phyloP scores from a whole-genome alignment of 2,329 filamentous ascomycete genomes.

The Thielaviopsis musarum region DNA sequence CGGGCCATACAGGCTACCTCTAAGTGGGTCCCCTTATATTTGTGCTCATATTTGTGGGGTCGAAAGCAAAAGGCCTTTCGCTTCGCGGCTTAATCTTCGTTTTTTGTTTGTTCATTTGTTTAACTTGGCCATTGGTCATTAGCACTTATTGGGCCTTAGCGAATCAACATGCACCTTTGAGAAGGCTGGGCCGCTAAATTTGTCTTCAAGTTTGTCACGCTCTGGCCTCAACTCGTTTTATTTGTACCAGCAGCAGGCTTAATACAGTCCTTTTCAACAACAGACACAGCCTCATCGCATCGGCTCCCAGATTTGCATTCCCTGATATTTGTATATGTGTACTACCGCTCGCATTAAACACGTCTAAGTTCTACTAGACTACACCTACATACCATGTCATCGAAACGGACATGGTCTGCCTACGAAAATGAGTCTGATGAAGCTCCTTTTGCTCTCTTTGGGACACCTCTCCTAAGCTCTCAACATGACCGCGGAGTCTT shows the following conservation, averaged over 20 bases:
- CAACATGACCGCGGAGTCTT: slow-evolving; percentile 80
- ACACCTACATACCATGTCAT: slow-evolving; percentile 38
- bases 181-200: background rate
- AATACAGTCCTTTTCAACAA: background rate
- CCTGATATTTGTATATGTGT: background rate
- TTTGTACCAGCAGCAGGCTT: too few species aligned
- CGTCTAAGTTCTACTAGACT: background rate
- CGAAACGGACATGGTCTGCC: slow-evolving; percentile 60
- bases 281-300: background rate
- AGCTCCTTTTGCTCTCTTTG: slow-evolving; percentile 63
- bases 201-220: background rate
- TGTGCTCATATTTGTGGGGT: too few species aligned
- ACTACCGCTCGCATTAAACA: background rate
- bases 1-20: background rate
- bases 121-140: background rate
- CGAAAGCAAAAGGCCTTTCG: background rate
- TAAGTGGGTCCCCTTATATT: background rate
- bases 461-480: slow-evolving; percentile 72
- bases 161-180: background rate
- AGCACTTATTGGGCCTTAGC: background rate
- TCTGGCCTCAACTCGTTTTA: background rate
- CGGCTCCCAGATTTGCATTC: background rate
- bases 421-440: slow-evolving; percentile 61
- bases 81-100: background rate
- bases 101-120: background rate